Conservation (phyloP, 2,329 filamentous ascomycete genomes). For the Amesomyces nigricolor region DNA sequence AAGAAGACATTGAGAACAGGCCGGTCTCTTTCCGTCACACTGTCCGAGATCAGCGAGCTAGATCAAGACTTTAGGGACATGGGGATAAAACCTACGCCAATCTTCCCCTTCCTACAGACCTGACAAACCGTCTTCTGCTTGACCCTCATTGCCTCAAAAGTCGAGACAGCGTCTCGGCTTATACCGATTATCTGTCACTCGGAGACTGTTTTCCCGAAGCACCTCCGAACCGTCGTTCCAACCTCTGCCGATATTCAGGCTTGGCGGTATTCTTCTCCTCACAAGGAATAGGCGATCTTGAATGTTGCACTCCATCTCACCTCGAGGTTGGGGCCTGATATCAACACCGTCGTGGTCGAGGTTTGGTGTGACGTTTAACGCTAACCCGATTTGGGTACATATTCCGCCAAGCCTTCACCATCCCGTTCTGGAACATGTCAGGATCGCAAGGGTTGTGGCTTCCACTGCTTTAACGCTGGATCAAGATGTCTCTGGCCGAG, state of each 20-base stretch:
- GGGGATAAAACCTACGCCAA: slow-evolving; percentile 12
- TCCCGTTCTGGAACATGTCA: no score
- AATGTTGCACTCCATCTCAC: no score
- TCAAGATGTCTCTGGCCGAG: not conserved
- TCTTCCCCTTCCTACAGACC: slow-evolving; percentile 18
- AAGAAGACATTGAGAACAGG: slow-evolving; percentile 18
- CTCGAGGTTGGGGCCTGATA: no score
- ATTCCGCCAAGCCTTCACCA: slow-evolving; percentile 8
- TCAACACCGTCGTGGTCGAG: not conserved
- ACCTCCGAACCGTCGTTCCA: no score
- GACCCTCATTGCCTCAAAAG: slow-evolving; percentile 16
- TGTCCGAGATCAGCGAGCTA: not conserved
- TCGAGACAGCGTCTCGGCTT: not conserved
- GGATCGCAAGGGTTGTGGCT: no score
- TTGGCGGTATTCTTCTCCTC: slow-evolving; percentile 15
- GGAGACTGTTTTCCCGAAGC: not conserved
- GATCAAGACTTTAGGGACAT: not conserved
- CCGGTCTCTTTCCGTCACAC: slow-evolving; percentile 20
- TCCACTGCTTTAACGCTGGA: no score
- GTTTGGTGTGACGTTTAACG: not conserved
- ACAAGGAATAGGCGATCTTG: not conserved
- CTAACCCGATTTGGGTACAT: slow-evolving; percentile 12
- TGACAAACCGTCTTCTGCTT: slow-evolving; percentile 19
- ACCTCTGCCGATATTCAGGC: not conserved
- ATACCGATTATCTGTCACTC: not conserved